Base-by-base conservation (phyloP, 768 basidiomycete species). In the Psilocybe cubensis region DNA sequence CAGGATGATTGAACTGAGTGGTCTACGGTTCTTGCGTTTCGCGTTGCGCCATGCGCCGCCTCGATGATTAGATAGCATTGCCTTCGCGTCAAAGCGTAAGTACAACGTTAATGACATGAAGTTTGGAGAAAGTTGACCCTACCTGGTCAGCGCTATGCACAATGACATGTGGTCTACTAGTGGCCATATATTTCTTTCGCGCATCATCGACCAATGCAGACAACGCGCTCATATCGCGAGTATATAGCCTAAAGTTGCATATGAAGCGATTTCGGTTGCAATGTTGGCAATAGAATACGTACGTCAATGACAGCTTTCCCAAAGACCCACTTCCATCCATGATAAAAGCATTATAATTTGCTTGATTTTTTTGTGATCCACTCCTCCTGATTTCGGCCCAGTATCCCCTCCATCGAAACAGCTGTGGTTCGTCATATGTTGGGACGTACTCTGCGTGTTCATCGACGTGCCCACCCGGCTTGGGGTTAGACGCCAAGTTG, bases 1-100 rank as follows among this genome's bases (percentile, higher is more conserved):
- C 1, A 87, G 71, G 44, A 85, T 77, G 58, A 87, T 79, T 0
- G 83, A 83, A 56, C 67, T 79, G 18, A 85, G 68, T 0, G 83
- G 79, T 5, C 84, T 71, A n/a, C 82, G 76, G 1, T 71, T 63
- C 64, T 84, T 85, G 43, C 72, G 73, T 57, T 82, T 82, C 9
- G 78, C 73, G 24, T 69, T 76, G 20, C 67, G 76, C 82, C 82
- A 83, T 6, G 70, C 43, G 24, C 64, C 62, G 2, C 69, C 75
- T 12, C 75, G 75, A 58, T 70, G 76, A 51, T 71, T 77, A 78
- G 65, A 20, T 42, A 40, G 53, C 50, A 28, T 47, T 58, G 31
- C 23, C 23, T 5, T 35, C 12, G 41, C 18, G 8, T 28, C 23
- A 17, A 50, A 35, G 18, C 43, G 40, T 54, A 24, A 29, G 24